Conservation (phyloP, 768 basidiomycete genomes). For the Collybiopsis luxurians region DNA sequence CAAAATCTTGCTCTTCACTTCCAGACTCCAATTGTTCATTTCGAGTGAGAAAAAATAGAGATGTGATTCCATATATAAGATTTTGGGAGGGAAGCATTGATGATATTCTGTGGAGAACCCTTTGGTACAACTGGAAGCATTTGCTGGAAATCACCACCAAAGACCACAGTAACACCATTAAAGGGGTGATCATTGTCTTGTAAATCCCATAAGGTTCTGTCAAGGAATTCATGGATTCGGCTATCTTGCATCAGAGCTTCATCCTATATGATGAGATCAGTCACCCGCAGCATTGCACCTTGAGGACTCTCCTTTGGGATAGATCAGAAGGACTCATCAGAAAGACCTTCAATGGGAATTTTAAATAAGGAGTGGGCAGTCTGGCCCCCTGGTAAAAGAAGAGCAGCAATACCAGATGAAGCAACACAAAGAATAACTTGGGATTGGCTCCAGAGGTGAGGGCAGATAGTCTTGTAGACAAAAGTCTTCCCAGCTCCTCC, state of each 20-base stretch:
- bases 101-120: conserved; percentile 32
- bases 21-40: conserved; percentile 35
- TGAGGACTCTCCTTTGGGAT: conserved; percentile 21
- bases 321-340: conserved; percentile 17
- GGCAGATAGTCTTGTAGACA: conserved; percentile 24
- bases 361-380: conserved; percentile 33
- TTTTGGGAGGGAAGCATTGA: conserved; percentile 26
- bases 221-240: conserved; percentile 28
- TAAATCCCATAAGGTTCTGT: conserved; percentile 27
- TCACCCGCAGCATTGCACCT: conserved; percentile 23
- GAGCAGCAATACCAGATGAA: conserved; percentile 38
- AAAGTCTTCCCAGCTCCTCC: conserved; percentile 20
- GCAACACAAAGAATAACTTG: conserved; percentile 37
- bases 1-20: conserved; percentile 25
- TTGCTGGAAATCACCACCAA: conserved; percentile 41
- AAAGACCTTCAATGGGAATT: background rate
- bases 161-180: conserved; percentile 36
- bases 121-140: conserved; percentile 34
- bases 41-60: conserved; percentile 21
- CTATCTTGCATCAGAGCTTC: conserved; percentile 33
- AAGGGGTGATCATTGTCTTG: conserved; percentile 22
- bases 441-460: conserved; percentile 14
- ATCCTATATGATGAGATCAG: conserved; percentile 36
- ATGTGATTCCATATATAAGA: conserved; percentile 33
- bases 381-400: conserved; percentile 33